phyloP scores from a whole-genome alignment of 1,139 yeast genomes.

The Spathaspora sp. region DNA sequence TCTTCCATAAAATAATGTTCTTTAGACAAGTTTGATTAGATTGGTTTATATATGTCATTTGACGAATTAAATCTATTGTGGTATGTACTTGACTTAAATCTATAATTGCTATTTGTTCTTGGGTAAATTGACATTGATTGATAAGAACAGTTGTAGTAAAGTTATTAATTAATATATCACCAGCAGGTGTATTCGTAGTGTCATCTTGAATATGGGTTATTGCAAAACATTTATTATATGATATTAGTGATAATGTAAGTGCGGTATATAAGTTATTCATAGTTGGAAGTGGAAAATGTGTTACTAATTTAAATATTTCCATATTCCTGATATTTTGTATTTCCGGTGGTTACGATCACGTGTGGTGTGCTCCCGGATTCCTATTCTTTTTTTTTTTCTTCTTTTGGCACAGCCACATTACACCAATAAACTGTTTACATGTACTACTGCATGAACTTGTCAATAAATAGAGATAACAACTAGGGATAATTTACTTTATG shows the following conservation, averaged over 20 bases:
- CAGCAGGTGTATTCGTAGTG: neutral
- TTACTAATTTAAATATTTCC: neutral
- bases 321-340: too few species aligned
- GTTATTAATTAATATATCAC: constrained; percentile 8
- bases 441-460: too few species aligned
- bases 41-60: constrained; percentile 9
- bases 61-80: constrained; percentile 11
- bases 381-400: neutral
- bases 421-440: too few species aligned
- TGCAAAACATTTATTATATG: constrained; percentile 21
- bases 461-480: too few species aligned
- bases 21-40: constrained; percentile 11
- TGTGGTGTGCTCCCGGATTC: neutral
- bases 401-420: too few species aligned
- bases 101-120: constrained; percentile 15
- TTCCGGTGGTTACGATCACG: too few species aligned
- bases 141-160: constrained; percentile 11
- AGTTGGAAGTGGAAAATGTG: neutral
- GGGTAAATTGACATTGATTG: constrained; percentile 6
- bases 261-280: constrained; percentile 30
- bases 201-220: constrained; percentile 15
- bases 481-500: too few species aligned
- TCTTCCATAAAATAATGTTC: constrained; percentile 25
- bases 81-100: constrained; percentile 18
- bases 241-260: constrained; percentile 24